These are phyloP conservation scores for Melanogaster broomeanus DNA, from an alignment of 768 basidiomycete species.

Conservation along the genomic window DNA sequence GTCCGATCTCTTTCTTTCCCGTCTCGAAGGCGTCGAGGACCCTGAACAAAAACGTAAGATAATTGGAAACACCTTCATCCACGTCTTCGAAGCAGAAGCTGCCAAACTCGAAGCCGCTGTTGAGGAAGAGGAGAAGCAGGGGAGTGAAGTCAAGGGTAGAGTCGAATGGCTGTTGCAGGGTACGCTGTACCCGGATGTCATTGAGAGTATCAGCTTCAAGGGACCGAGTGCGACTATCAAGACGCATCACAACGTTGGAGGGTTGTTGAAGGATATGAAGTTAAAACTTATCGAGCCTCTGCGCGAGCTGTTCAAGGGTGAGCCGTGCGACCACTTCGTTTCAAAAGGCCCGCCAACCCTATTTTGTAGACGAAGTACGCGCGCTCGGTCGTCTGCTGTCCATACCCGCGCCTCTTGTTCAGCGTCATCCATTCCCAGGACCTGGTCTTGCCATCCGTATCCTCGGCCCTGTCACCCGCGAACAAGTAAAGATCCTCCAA, in stretches of 20 bases:
- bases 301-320: constrained; percentile 97
- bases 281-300: constrained; percentile 98
- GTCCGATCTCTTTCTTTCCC: constrained; percentile 87
- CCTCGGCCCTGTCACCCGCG: constrained; percentile 90
- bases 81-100: constrained; percentile 96
- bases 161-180: constrained; percentile 98
- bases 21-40: constrained; percentile 90
- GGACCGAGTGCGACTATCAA: constrained; percentile 99
- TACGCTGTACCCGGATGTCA: constrained; percentile 98
- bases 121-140: constrained; percentile 69
- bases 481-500: constrained; percentile 90
- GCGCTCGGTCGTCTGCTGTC: constrained; percentile 86
- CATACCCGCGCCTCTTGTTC: constrained; percentile 91
- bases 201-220: constrained; percentile 99
- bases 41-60: constrained; percentile 97
- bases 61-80: constrained; percentile 98
- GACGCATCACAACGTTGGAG: constrained; percentile 99
- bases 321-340: constrained; percentile 12
- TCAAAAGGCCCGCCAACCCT: neutral
- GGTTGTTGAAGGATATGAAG: constrained; percentile 95
- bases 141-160: constrained; percentile 76
- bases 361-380: constrained; percentile 84
- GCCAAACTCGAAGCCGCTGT: constrained; percentile 82
- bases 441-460: constrained; percentile 98
- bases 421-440: constrained; percentile 98